Base-by-base conservation (phyloP, 2,329 filamentous ascomycete genomes). In the Penicillium sp. region DNA sequence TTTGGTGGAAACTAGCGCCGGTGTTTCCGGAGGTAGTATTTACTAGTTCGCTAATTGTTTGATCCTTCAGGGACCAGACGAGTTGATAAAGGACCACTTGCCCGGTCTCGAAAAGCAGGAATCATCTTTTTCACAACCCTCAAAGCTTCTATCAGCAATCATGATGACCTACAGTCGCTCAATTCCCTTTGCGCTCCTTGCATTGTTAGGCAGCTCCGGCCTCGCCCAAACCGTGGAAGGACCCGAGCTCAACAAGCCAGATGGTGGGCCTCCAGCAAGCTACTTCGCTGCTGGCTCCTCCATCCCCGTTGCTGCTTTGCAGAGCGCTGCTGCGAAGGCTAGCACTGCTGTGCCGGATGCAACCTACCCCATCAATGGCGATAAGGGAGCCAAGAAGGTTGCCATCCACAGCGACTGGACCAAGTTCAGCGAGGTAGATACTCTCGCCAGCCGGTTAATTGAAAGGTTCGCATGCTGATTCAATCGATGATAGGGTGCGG, bases 351-450 rank as follows among this genome's bases (percentile, higher is more conserved):
- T 69, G 0, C 57, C 61, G 4, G 49, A 59, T 47, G 65, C 66
- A 2, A 66, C 65, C 3, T 72, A 72, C 41, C 65, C 65, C 7
- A 54, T 70, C 25, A 70, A 61, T 27, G 49, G 53, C 7, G 54
- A 64, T 10, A 21, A 36, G 1, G 61, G 60, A 12, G 54, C 67
- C 15, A 48, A 59, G 4, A 63, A 59, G 19, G 65, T 66, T 8
- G 70, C 67, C 2, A 71, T 73, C 36, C 61, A 72, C 23, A 62
- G 55, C 21, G 70, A 73, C 42, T 73, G 70, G 69, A 50, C 62
- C 0, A 55, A 51, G 0, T 70, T 70, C 27, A 58, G 36, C n/a
- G 54, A 66, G 51, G 68, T 70, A 57, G 9, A 8, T 36, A 29
- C 17, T 47, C 23, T 8, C 1, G 6, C 12, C n/a, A 38, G 12